Conservation (phyloP, 2,329 filamentous ascomycete species). For the Kalaharituber pfeilii region DNA sequence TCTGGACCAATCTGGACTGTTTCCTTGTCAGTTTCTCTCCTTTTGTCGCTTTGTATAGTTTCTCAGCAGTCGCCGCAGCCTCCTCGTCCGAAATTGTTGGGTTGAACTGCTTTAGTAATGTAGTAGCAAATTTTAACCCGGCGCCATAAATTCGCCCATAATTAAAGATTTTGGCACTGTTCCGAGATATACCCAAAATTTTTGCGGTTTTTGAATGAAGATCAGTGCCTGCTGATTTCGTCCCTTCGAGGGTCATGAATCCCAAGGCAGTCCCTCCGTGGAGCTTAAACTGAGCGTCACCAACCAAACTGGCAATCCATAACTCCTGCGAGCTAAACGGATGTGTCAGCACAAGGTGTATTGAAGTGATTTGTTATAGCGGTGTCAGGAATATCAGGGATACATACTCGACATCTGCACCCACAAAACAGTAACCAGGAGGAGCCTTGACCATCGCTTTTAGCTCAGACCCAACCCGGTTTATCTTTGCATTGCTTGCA, state of each 20-base stretch:
- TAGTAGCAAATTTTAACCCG: slow-evolving; percentile 80
- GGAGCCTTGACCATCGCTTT: slow-evolving; percentile 95
- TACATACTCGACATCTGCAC: slow-evolving; percentile 66
- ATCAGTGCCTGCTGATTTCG: slow-evolving; percentile 84
- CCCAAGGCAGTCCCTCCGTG: slow-evolving; percentile 95
- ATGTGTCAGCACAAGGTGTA: background rate
- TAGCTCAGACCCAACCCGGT: slow-evolving; percentile 86
- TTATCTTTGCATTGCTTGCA: slow-evolving; percentile 89
- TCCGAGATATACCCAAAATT: slow-evolving; percentile 84
- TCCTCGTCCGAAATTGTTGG: slow-evolving; percentile 62
- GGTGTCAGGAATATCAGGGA: too few species aligned
- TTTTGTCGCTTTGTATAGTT: slow-evolving; percentile 77
- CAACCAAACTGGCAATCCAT: slow-evolving; percentile 92
- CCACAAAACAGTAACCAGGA: slow-evolving; percentile 79
- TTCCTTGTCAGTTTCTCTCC: slow-evolving; percentile 57
- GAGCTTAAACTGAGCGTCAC: slow-evolving; percentile 83
- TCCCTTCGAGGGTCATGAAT: slow-evolving; percentile 97
- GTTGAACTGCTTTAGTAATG: slow-evolving; percentile 84
- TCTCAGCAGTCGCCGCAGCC: slow-evolving; percentile 57
- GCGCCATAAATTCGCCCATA: slow-evolving; percentile 99
- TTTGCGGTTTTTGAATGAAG: slow-evolving; percentile 82
- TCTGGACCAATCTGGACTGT: slow-evolving; percentile 41
- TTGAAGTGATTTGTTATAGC: background rate
- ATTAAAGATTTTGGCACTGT: slow-evolving; percentile 95
- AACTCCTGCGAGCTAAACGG: slow-evolving; percentile 58